phyloP scores from a whole-genome alignment of 345 rosid species.

The Lumnitzera racemosa region DNA sequence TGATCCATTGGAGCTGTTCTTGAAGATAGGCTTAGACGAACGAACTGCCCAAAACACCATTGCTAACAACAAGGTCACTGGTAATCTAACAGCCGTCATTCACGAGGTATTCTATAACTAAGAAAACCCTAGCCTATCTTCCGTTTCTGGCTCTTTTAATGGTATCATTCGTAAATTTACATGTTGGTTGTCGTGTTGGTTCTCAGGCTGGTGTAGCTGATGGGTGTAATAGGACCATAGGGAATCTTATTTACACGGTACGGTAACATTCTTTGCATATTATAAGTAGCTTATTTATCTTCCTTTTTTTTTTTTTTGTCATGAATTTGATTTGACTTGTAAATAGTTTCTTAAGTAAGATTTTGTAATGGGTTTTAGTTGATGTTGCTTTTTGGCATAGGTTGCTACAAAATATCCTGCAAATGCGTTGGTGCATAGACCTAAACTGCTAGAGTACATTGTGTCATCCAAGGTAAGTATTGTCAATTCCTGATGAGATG shows the following conservation, averaged over 20 bases:
- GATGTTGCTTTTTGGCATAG: constrained; percentile 23
- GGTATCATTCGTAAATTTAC: neutral
- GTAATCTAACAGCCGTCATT: constrained; percentile 72
- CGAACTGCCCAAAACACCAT: constrained; percentile 70
- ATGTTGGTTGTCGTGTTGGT: neutral
- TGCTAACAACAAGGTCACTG: constrained; percentile 77
- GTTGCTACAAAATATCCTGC: constrained; percentile 80
- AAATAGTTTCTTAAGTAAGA: too few relatives aligned
- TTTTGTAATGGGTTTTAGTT: neutral
- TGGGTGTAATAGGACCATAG: constrained; percentile 72
- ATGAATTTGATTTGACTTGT: neutral
- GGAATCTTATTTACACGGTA: constrained; percentile 84
- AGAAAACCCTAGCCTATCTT: too few relatives aligned
- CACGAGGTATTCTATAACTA: constrained; percentile 46
- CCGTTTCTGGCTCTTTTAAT: neutral
- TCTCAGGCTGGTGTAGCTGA: constrained; percentile 74
- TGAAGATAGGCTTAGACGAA: constrained; percentile 80
- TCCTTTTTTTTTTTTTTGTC: too few relatives aligned
- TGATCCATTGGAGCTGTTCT: constrained; percentile 48
- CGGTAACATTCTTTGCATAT: constrained; percentile 5
- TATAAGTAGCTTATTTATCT: neutral
- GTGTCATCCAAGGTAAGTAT: constrained; percentile 56
- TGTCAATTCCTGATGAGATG: neutral
- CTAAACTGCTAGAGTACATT: constrained; percentile 52
- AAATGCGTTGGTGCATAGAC: constrained; percentile 77